phyloP scores from a whole-genome alignment of 2,329 filamentous ascomycete species.

The Salinomyces thailandicus region DNA sequence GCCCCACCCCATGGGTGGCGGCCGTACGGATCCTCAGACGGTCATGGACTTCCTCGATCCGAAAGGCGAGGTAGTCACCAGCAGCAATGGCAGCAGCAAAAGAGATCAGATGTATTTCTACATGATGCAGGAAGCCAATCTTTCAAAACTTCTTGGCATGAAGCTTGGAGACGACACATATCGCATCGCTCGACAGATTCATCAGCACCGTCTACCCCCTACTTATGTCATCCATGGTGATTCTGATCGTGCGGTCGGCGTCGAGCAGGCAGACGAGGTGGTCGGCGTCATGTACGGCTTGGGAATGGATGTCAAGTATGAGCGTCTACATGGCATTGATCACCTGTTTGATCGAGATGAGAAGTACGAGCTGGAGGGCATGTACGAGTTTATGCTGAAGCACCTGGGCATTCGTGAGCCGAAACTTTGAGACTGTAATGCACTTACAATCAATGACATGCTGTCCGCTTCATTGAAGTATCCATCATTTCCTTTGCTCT shows the following conservation, averaged over 20 bases:
- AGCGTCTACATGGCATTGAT: constrained; percentile 17
- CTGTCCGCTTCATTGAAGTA: no score
- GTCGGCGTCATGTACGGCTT: constrained; percentile 21
- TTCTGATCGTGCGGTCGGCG: constrained; percentile 19
- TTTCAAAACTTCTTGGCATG: constrained; percentile 17
- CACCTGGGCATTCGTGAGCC: no score
- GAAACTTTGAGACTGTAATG: no score
- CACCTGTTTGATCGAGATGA: constrained; percentile 19
- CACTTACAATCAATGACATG: no score
- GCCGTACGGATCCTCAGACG: constrained; percentile 8
- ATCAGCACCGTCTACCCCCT: constrained; percentile 14
- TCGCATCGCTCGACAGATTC: constrained; percentile 18
- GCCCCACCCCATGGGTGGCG: constrained; percentile 13
- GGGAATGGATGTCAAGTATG: constrained; percentile 19
- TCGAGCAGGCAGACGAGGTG: constrained; percentile 23
- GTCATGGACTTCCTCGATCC: constrained; percentile 16
- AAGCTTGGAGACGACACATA: constrained; percentile 14
- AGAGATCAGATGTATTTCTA: constrained; percentile 18
- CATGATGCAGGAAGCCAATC: constrained; percentile 20
- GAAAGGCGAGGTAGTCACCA: constrained; percentile 15
- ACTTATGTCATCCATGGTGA: constrained; percentile 23
- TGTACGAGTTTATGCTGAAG: constrained; percentile 21
- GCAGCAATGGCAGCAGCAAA: constrained; percentile 9
- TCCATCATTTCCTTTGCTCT: no score
- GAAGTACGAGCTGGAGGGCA: constrained; percentile 16